phyloP scores from a whole-genome alignment of 2,329 filamentous ascomycete species.

The Aspergillus unguis region DNA sequence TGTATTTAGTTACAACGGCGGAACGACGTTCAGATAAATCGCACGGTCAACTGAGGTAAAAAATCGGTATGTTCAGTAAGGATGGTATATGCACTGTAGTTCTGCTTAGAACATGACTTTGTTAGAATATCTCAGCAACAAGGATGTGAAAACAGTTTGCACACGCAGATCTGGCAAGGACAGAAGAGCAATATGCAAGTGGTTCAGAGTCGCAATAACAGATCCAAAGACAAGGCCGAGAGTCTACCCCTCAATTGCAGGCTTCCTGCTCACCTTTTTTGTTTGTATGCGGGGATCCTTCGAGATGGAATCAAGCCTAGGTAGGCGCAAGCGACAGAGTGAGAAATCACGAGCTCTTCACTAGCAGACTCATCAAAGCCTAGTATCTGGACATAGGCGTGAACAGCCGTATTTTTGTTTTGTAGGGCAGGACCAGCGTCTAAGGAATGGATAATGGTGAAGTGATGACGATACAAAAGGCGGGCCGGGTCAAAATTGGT shows the following conservation, averaged over 20 bases:
- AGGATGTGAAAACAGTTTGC: background rate
- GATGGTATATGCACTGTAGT: background rate
- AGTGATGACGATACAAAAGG: slow-evolving; percentile 12
- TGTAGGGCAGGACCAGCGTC: slow-evolving; percentile 3
- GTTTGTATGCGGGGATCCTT: slow-evolving; percentile 6
- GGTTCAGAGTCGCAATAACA: background rate
- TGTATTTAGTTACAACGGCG: background rate
- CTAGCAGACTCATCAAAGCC: slow-evolving; percentile 28
- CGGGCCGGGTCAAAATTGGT: slow-evolving; percentile 9
- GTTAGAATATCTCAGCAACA: background rate
- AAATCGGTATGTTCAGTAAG: background rate
- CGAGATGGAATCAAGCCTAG: background rate
- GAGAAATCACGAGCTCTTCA: slow-evolving; percentile 21
- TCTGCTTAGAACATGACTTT: background rate
- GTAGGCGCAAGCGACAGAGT: slow-evolving; percentile 10
- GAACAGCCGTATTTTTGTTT: background rate
- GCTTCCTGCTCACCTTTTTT: slow-evolving; percentile 1
- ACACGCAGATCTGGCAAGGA: background rate
- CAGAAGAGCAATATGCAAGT: background rate
- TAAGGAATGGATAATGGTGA: slow-evolving; percentile 1
- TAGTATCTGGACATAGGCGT: background rate
- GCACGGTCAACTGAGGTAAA: no score
- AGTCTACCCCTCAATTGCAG: background rate
- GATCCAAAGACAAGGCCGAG: background rate
- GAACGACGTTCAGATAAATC: background rate